Evolutionary conservation across 176 grass and related monocot genomes (phyloP).

Genomic region (Raddia distichophylla): DNA sequence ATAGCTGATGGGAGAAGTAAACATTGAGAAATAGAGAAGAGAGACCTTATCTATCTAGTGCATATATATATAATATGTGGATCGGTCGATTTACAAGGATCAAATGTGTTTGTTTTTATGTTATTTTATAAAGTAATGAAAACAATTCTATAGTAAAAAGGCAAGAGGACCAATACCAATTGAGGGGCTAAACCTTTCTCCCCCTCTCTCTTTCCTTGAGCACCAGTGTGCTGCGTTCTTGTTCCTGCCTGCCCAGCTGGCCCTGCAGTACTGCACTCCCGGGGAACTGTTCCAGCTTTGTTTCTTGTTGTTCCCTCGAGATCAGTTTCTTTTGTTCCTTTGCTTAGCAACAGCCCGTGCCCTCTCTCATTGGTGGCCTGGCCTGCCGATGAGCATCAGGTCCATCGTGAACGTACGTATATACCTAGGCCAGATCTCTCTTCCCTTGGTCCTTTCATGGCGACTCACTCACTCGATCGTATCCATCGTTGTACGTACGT

Average conservation of each 20-base stretch:
- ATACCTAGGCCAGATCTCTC: no score
- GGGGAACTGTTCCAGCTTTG: constrained; percentile 6
- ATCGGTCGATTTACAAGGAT: no score
- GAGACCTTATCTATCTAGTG: no score
- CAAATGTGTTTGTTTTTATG: no score
- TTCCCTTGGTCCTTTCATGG: not conserved
- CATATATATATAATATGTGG: no score
- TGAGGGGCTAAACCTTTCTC: no score
- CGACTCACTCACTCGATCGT: not conserved
- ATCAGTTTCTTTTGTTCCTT: constrained; percentile 27
- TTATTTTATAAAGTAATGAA: no score
- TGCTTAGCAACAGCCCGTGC: not conserved
- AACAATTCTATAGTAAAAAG: no score
- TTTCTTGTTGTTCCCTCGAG: constrained; percentile 34
- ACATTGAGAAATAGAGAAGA: no score
- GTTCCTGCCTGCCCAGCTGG: not conserved
- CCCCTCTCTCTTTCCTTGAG: no score
- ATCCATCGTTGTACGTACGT: not conserved
- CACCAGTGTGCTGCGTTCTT: not conserved
- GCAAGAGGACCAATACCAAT: no score
- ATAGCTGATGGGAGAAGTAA: no score
- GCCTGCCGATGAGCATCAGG: not conserved
- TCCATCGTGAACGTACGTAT: not conserved
- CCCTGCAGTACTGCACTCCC: not conserved
- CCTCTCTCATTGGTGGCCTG: constrained; percentile 4